These are phyloP conservation scores for Hydrangea macrophylla DNA, from an alignment of 148 eudicot species.

Conservation along the genomic window DNA sequence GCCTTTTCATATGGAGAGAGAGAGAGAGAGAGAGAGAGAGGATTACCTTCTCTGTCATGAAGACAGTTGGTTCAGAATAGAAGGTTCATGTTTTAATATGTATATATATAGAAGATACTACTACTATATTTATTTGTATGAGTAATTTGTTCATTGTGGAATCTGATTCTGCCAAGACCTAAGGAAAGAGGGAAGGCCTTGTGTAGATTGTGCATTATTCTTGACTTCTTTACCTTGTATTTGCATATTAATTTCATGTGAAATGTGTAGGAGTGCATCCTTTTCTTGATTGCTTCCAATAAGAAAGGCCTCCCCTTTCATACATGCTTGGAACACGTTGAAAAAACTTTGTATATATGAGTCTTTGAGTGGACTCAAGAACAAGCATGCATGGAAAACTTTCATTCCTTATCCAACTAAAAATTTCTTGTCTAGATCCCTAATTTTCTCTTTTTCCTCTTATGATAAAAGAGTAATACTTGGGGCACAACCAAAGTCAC, in stretches of 20 bases:
- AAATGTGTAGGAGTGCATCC: conserved; percentile 2
- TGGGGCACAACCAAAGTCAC: too few species aligned
- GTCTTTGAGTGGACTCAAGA: too few species aligned
- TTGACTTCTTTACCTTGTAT: conserved; percentile 8
- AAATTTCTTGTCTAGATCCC: too few species aligned
- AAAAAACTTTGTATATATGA: too few species aligned
- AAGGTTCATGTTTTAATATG: neutral
- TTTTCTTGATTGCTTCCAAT: conserved; percentile 8
- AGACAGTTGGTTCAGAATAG: neutral
- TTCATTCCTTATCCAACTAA: too few species aligned
- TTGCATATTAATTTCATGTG: neutral
- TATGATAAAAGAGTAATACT: too few species aligned
- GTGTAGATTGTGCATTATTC: neutral
- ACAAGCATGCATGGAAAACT: too few species aligned
- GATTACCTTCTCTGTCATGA: conserved; percentile 23
- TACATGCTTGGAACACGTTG: too few species aligned
- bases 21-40: too few species aligned
- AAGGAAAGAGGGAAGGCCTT: neutral
- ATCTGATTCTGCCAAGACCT: neutral
- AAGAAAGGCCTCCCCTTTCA: neutral
- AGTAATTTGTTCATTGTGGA: neutral
- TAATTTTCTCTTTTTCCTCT: too few species aligned
- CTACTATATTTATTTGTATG: neutral
- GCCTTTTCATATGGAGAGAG: neutral
- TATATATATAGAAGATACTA: too few species aligned